Base-by-base conservation (phyloP, 164 flowering plant genomes). In the Chimonanthus praecox region DNA sequence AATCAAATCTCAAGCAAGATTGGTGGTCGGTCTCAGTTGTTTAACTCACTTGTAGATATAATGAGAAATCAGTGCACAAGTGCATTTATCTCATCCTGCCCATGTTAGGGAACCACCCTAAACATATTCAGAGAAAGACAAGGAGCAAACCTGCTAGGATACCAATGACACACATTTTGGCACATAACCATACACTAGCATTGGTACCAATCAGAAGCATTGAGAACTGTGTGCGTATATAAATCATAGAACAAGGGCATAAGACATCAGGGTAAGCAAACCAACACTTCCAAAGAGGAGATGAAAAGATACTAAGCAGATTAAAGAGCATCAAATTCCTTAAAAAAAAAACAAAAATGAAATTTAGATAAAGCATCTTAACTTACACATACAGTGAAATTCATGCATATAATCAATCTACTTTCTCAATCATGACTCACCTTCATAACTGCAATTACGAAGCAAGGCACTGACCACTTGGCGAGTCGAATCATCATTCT, bases 401-500 rank as follows among this genome's bases (percentile, higher is more conserved):
- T 54, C 60, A 54, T 4, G 16, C 60, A 54, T 11, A n/a, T 5
- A 54, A 54, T 54, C 11, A 54, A 4, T 15, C n/a, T n/a, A 54
- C 60, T 54, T 54, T n/a, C 60, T 10, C 5, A 10, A 54, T 54
- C 51, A 49, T 9, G 51, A 73, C 80, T 69, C 47, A 88, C 92
- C 92, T 88, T 87, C 90, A 77, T 88, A 88, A 69, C 88, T 83
- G 71, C 92, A 88, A 77, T 88, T 88, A 8, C 84, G 82, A 67
- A 88, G 92, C 79, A 88, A 72, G 13, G 90, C 90, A 76, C 84
- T 80, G 75, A 87, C 88, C 10, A 88, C 85, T 49, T 88, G 92
- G 54, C 90, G 85, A 51, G 92, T 88, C 43, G 85, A 88, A 76
- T 88, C 88, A 75, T 88, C 92, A 81, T 82, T 83, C 78, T 88